These are phyloP conservation scores for Glaciozyma martinii DNA, from an alignment of 768 basidiomycete genomes.

Conservation along the genomic window DNA sequence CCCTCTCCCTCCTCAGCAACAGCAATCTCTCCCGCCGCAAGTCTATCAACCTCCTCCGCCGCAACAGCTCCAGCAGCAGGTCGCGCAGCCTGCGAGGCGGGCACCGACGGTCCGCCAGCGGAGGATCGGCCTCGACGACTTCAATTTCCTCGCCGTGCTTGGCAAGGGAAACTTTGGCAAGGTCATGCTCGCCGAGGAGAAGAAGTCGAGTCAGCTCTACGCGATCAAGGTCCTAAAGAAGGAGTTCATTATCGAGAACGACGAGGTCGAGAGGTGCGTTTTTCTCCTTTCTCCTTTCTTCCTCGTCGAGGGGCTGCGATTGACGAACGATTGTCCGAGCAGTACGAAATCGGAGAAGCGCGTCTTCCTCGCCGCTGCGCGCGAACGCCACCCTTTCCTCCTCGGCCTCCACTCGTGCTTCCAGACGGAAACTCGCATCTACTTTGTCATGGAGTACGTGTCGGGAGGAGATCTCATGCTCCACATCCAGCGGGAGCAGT, in stretches of 20 bases:
- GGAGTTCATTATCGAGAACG: conserved; percentile 99
- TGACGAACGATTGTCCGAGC: neutral
- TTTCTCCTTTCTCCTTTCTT: neutral
- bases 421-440: conserved; percentile 97
- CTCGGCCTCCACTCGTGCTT: conserved; percentile 96
- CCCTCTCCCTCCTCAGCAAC: neutral
- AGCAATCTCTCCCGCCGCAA: neutral
- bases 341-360: conserved; percentile 99
- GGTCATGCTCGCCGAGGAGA: conserved; percentile 99
- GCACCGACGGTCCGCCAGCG: conserved; percentile 45
- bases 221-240: conserved; percentile 99
- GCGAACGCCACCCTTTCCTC: conserved; percentile 93
- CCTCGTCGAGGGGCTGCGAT: conserved; percentile 4
- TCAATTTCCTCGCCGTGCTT: conserved; percentile 96
- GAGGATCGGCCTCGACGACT: conserved; percentile 93
- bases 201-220: conserved; percentile 73
- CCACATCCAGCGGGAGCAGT: conserved; percentile 98
- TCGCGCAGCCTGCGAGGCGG: conserved; percentile 18
- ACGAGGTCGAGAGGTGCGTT: conserved; percentile 91
- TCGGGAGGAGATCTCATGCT: conserved; percentile 98
- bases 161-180: conserved; percentile 99
- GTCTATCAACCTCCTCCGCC: conserved; percentile 7
- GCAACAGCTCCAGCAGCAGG: conserved; percentile 20
- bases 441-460: conserved; percentile 99
- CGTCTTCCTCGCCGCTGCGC: conserved; percentile 92